Evolutionary conservation across 1,284 basidiomycete species (phyloP), one percentile per base, ranked within the genome.

Genomic region (Erythrobasidium hasegawianum): DNA sequence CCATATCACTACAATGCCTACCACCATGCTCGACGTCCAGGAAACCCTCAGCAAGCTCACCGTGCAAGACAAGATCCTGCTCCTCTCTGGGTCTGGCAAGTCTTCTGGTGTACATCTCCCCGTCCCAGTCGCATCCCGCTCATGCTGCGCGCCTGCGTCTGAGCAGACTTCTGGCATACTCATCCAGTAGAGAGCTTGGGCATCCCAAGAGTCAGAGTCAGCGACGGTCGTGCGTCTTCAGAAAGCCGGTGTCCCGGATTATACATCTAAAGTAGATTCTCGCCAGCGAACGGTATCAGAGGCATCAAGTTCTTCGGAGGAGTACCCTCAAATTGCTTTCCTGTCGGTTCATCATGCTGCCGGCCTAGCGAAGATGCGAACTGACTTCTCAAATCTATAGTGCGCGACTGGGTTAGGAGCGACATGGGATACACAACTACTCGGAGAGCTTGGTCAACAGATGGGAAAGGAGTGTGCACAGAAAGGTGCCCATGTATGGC

Each of bases 341-440:
- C 43, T 18, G 43, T 47, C 43, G 16, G 22, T 47, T 47, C n/a
- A n/a, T n/a, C n/a, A n/a, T n/a, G n/a, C n/a, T n/a, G n/a, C n/a
- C n/a, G n/a, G n/a, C n/a, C n/a, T n/a, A n/a, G n/a, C n/a, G n/a
- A n/a, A n/a, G n/a, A n/a, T n/a, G n/a, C n/a, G n/a, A n/a, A n/a
- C n/a, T n/a, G n/a, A n/a, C n/a, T n/a, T n/a, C n/a, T n/a, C n/a
- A n/a, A n/a, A n/a, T n/a, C n/a, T 74, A 39, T 72, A 71, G 3
- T 72, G 72, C 59, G 70, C 64, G 13, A 72, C 72, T 16, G 73
- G 67, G n/a, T 59, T 74, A 14, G 73, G 61, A n/a, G 72, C 71
- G 7, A 70, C 71, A 0, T 75, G 72, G 59, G 72, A 73, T 56
- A 59, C 69, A 54, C 22, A 41, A 2, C 45, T 64, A 7, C 18